Evolutionary conservation across 1,284 basidiomycete species (phyloP), one percentile per base, ranked within the genome.

Genomic region (Leccinum idahoense): DNA sequence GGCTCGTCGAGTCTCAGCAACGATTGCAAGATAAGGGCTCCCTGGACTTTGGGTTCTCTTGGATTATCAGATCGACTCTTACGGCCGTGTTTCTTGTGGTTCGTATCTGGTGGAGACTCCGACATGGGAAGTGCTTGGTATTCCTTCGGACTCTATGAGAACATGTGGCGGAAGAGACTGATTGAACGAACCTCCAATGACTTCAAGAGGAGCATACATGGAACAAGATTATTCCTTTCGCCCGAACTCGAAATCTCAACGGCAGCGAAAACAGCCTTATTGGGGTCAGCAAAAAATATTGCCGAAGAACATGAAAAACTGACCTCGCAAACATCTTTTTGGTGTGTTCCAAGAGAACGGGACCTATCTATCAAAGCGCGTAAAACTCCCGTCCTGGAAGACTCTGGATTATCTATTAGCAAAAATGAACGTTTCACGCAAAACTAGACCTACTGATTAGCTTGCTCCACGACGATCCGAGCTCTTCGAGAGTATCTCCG

Each of bases 21-120:
- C 1, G 90, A 86, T 75, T 97, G 94, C 2, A 97, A 77, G 5
- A 98, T 76, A 11, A 96, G 74, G 7, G 92, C 91, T 1, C 95
- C 95, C 73, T 94, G 93, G n/a, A 90, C 83, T 68, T 86, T 92
- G 4, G 87, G 86, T 70, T 86, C 87, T 58, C 82, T 68, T 7
- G 77, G 74, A 59, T 77, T 74, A 14, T 75, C 71, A 44, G 62
- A 63, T 68, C 66, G 65, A 64, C 60, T 65, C 63, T 67, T 67
- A 60, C 65, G 69, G 66, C 68, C 68, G 67, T 58, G 32, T 60
- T 63, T 70, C 46, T 59, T 64, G 44, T 20, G 23, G 26, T 61
- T 62, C 3, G 46, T 61, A 12, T 66, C 65, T 56, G 64, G 60
- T 44, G 59, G 60, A 14, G 66, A 63, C 14, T 58, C 64, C 1